Evolutionary conservation across 805 yeast species (phyloP), one percentile per base, ranked within the genome.

Genomic region (Metschnikowia cubensis): DNA sequence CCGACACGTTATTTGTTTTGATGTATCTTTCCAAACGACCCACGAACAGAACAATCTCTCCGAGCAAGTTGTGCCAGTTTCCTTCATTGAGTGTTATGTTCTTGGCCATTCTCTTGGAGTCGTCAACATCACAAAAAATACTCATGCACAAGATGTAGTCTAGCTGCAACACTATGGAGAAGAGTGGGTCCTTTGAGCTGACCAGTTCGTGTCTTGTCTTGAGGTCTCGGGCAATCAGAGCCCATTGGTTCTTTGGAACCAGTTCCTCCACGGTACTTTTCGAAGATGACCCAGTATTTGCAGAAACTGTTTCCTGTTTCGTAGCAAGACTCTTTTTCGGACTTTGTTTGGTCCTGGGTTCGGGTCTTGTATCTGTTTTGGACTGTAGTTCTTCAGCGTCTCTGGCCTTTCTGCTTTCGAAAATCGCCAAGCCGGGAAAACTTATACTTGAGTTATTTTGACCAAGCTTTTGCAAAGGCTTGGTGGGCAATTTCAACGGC

Each of bases 151-250:
- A 18, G 10, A 58, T 35, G 47, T 66, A 31, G 48, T 58, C 54
- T 57, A 56, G 39, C 60, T 64, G 54, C 49, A 59, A 40, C 53
- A 52, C 40, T 39, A 63, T 48, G 18, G 51, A 35, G 25, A 50
- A 38, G 55, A 64, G 48, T 51, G 64, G n/a, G 52, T 58, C 53
- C 38, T 50, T 57, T n/a, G 41, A 37, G 22, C 55, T 7, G 38
- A 50, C 44, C 42, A 22, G 46, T 13, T 51, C 52, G 38, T 47
- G 36, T 22, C 39, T 47, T 13, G 17, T 29, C 35, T 45, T 50
- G 29, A 43, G 45, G 31, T 50, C 57, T 35, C 44, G 48, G 34
- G 51, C 45, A 11, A 39, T 37, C 29, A 36, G 39, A 20, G 42
- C 34, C 53, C 53, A 50, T 25, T 33, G 33, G 18, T 17, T 44